Evolutionary conservation across 75 land plant species (phyloP), one percentile per base, ranked within the genome.

Genomic region (Cunninghamia lanceolata): DNA sequence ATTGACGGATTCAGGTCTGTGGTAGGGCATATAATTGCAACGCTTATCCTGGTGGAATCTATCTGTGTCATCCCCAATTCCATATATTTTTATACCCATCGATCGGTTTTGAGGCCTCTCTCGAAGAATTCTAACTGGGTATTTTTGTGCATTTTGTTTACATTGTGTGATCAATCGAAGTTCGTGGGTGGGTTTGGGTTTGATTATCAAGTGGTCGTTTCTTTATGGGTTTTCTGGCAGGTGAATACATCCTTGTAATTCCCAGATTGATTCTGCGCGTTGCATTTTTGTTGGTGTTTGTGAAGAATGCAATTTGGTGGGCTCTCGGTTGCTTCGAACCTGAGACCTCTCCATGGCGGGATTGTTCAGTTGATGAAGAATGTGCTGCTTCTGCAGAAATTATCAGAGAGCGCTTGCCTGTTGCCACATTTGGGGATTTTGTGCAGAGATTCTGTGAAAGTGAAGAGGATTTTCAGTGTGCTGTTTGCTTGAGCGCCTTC

Each of bases 201-300:
- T 8, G 52, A 50, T 5, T 50, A 9, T 21, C n/a, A 21, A 25
- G 28, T 13, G 15, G 45, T 11, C 3, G 7, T 43, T 43, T 4
- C 28, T 43, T 43, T 13, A 92, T 92, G 93, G 92, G 91, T 11
- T 92, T 90, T 43, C 90, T 92, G 39, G 93, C 88, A 32, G 90
- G 88, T 14, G 89, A 73, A 34, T 73, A 92, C 89, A 89, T 75
- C 74, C 90, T 13, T 28, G 85, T 84, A 70, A 87, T 73, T 91
- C 93, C 9, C 2, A 87, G 84, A 79, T 88, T 93, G 14, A 39
- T 93, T 4, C 47, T 93, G 40, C 85, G 90, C 87, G 47, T 82
- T 25, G 84, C 90, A 36, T 86, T 87, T 74, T 7, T 93, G 42
- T 83, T 93, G 45, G 90, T 75, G 4, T 59, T 86, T 85, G 3